Evolutionary conservation across 2,329 filamentous ascomycete genomes (phyloP).

Genomic region (Penicillium vulpinum): DNA sequence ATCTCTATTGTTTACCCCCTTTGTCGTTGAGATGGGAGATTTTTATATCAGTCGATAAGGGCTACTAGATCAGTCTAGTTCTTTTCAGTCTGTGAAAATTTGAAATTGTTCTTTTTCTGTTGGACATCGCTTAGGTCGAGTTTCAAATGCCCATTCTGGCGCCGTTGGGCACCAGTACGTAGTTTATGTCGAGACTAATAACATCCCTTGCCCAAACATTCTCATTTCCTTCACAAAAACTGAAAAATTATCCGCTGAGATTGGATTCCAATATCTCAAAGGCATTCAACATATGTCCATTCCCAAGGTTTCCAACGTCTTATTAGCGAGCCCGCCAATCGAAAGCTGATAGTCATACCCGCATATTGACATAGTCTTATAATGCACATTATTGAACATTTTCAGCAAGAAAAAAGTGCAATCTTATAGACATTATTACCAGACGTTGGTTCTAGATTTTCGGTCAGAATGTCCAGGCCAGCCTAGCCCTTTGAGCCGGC

Average conservation of each 20-base stretch:
- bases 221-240: not conserved
- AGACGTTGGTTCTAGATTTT: no score
- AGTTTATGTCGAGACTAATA: not conserved
- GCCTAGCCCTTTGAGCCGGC: no score
- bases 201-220: not conserved
- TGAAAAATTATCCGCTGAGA: not conserved
- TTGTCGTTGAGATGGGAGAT: constrained; percentile 31
- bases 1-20: constrained; percentile 2
- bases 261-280: no score
- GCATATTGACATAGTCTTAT: no score
- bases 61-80: not conserved
- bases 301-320: not conserved
- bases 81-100: not conserved
- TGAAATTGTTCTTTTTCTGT: not conserved
- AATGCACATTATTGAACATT: no score
- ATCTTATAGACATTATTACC: no score
- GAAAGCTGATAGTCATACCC: no score
- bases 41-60: not conserved
- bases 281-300: not conserved
- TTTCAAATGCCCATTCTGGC: not conserved
- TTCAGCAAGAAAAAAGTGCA: no score
- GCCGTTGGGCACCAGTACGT: not conserved
- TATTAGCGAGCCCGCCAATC: no score
- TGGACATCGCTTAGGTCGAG: not conserved
- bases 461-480: no score